Percentiles rank a stretch among this genome's conserved stretches.
Conservation (phyloP, 2,329 filamentous ascomycete genomes). For the Epichloe coenophiala region DNA sequence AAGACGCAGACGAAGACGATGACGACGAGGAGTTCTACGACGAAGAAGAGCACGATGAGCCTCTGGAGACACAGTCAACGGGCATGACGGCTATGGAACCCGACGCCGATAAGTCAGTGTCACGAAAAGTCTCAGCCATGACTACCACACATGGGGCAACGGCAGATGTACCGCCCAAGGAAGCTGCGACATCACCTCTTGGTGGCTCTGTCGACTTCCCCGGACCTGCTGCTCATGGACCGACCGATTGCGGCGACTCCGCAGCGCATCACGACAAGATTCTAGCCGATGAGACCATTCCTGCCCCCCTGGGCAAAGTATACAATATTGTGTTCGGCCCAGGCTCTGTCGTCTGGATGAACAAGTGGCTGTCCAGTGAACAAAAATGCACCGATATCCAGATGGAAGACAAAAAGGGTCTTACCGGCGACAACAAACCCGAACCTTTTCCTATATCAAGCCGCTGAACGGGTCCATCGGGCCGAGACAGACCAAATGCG, state of each 20-base stretch:
- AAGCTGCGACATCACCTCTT: slow-evolving; percentile 26
- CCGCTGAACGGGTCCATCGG: slow-evolving; percentile 74
- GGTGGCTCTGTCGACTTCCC: slow-evolving; percentile 54
- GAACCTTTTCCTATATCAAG: slow-evolving; percentile 81
- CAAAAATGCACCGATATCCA: slow-evolving; percentile 84
- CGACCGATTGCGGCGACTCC: slow-evolving; percentile 74
- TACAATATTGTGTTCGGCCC: slow-evolving; percentile 82
- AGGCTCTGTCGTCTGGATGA: slow-evolving; percentile 66
- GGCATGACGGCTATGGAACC: slow-evolving; percentile 30
- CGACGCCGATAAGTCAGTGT: slow-evolving; percentile 47
- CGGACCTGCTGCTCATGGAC: slow-evolving; percentile 65
- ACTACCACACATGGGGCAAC: slow-evolving; percentile 28
- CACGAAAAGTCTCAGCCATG: slow-evolving; percentile 58
- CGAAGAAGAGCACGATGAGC: slow-evolving; percentile 65
- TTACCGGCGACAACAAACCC: slow-evolving; percentile 59
- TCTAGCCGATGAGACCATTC: slow-evolving; percentile 73
- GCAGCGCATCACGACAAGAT: slow-evolving; percentile 72
- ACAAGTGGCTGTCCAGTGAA: slow-evolving; percentile 71
- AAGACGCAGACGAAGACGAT: slow-evolving; percentile 49
- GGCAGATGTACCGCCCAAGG: slow-evolving; percentile 30
- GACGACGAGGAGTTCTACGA: slow-evolving; percentile 60
- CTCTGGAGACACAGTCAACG: slow-evolving; percentile 41
- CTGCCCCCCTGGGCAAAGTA: slow-evolving; percentile 81
- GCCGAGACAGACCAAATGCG: slow-evolving; percentile 88
- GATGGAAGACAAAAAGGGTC: slow-evolving; percentile 70